Evolutionary conservation across 176 grass and related monocot genomes (phyloP), one percentile per base, ranked within the genome.

Genomic region (Lolium perenne): DNA sequence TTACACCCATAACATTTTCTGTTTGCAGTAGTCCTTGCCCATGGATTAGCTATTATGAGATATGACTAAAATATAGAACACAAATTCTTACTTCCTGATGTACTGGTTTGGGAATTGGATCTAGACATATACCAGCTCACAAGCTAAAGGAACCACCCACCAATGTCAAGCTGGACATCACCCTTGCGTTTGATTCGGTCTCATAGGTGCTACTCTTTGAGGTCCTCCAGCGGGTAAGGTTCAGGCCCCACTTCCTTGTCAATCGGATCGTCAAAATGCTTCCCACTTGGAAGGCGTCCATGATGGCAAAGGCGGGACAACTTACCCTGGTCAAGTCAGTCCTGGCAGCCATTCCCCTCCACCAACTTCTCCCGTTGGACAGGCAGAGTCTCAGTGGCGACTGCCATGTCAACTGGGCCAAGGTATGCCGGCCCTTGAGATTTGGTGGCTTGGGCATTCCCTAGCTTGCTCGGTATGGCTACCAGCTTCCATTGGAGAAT

Each of bases 31-130:
- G 26, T 82, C 17, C 1, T 70, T 82, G n/a, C 67, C 67, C 38
- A 21, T 60, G 7, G 13, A 72, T 83, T 83, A 59, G 2, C 74
- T n/a, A 40, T 68, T 40, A 72, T 72, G 67, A 83, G 32, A 40
- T 54, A 41, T 55, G 65, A 43, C 38, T 62, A 61, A 84, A 26
- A 57, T 7, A 59, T 56, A 72, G 35, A 69, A 55, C 14, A 15
- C 23, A 35, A 71, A 56, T 59, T 83, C 51, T 59, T 71, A 72
- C 32, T 25, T 25, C 51, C 4, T 71, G 65, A 55, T 71, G 65
- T 53, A 63, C 40, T 48, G 29, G 68, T 58, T 59, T 72, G 66
- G 67, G 51, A 38, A 55, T 71, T 35, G 40, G n/a, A 53, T 63
- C 82, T 51, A 21, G 43, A 63, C 55, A 64, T 18, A 76, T 51